Conservation (phyloP, 1,139 yeast species). For the Insectozyma bohioensis region DNA sequence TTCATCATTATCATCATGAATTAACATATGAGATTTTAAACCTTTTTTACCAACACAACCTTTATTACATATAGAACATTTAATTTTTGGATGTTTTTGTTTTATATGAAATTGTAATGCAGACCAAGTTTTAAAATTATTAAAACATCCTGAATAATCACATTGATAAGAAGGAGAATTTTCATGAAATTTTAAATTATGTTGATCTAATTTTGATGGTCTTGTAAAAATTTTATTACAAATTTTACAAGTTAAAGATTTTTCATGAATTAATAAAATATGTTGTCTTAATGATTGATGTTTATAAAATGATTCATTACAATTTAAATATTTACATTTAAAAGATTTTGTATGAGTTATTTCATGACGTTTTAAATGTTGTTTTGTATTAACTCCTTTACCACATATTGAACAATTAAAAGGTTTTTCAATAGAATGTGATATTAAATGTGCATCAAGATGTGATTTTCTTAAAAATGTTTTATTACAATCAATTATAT, state of each 20-base stretch:
- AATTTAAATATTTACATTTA: slow-evolving; percentile 58
- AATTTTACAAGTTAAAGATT: slow-evolving; percentile 49
- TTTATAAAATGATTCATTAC: slow-evolving; percentile 69
- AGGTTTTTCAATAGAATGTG: slow-evolving; percentile 67
- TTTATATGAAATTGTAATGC: slow-evolving; percentile 72
- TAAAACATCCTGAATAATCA: slow-evolving; percentile 58
- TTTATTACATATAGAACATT: slow-evolving; percentile 67
- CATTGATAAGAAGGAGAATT: slow-evolving; percentile 60
- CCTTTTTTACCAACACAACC: slow-evolving; percentile 75
- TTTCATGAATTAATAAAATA: slow-evolving; percentile 59
- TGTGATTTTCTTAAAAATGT: slow-evolving; percentile 78
- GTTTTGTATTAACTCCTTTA: slow-evolving; percentile 79
- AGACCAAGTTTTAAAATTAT: slow-evolving; percentile 72
- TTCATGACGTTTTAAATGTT: slow-evolving; percentile 82
- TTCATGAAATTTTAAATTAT: slow-evolving; percentile 59
- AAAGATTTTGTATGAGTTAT: slow-evolving; percentile 74
- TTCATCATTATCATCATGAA: slow-evolving; percentile 43
- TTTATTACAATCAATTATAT: slow-evolving; percentile 52
- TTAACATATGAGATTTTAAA: slow-evolving; percentile 66
- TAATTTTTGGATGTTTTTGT: slow-evolving; percentile 68
- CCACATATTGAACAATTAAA: slow-evolving; percentile 74
- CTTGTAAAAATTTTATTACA: slow-evolving; percentile 62
- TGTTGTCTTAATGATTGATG: slow-evolving; percentile 81
- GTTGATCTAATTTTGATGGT: slow-evolving; percentile 62
- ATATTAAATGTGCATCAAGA: slow-evolving; percentile 67